Conservation (phyloP, 176 grass and related monocot genomes). For the Phoenix roebelenii region DNA sequence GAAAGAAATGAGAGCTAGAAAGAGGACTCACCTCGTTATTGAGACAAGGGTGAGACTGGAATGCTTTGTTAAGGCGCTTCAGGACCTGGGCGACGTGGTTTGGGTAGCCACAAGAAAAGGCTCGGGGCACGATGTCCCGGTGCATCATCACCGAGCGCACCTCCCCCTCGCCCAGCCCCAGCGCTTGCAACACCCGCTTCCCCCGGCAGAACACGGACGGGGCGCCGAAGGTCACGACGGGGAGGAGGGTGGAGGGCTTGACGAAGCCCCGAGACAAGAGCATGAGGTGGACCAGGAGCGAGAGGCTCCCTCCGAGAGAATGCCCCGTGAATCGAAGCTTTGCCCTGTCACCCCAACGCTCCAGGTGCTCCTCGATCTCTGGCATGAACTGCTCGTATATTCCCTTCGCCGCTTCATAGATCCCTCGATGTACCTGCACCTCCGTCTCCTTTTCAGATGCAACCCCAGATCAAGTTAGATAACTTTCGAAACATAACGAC, state of each 20-base stretch:
- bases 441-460: constrained; percentile 32
- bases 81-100: constrained; percentile 62
- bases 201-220: constrained; percentile 94
- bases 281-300: constrained; percentile 75
- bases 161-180: constrained; percentile 63
- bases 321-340: constrained; percentile 81
- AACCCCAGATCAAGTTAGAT: too few species aligned
- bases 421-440: constrained; percentile 84
- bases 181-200: constrained; percentile 40
- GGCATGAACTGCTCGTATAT: constrained; percentile 84
- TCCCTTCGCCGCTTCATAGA: constrained; percentile 96
- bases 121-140: constrained; percentile 90
- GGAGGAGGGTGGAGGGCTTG: constrained; percentile 34
- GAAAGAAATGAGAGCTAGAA: too few species aligned
- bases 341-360: constrained; percentile 1
- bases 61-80: constrained; percentile 65
- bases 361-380: constrained; percentile 46
- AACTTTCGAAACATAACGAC: too few species aligned
- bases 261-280: constrained; percentile 56
- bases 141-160: constrained; percentile 77
- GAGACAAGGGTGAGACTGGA: constrained; percentile 73
- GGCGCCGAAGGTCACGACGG: constrained; percentile 74
- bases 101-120: constrained; percentile 91
- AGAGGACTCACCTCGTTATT: constrained; percentile 42
- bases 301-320: constrained; percentile 92